A percentile compares a stretch with the other conserved stretches of the same genome.
Evolutionary conservation across 495 filamentous ascomycete genomes (phyloP).

Genomic region (Daldinia bambusicola): DNA sequence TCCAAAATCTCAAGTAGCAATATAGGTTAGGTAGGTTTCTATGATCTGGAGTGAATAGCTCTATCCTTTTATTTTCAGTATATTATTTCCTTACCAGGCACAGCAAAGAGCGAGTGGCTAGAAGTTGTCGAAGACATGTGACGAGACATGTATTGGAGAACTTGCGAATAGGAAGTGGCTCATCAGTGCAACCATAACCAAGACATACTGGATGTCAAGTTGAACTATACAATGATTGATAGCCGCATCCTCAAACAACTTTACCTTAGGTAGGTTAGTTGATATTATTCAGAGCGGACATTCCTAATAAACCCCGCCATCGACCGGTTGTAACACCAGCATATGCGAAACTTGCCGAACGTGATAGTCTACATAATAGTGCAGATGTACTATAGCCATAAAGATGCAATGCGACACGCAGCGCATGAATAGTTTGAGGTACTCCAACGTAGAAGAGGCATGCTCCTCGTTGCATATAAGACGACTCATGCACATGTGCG

Average conservation of each 20-base stretch:
- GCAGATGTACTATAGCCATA: conserved; percentile 23
- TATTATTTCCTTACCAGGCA: neutral
- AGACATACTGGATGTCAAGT: neutral
- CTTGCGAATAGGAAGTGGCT: neutral
- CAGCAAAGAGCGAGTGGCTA: neutral
- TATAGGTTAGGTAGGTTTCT: neutral
- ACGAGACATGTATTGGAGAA: conserved; percentile 4
- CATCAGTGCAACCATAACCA: neutral
- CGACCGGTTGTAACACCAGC: conserved; percentile 19
- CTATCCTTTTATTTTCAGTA: neutral
- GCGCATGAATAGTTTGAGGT: conserved; percentile 16
- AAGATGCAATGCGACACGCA: conserved; percentile 24
- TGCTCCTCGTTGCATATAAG: conserved; percentile 17
- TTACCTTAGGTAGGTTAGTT: neutral
- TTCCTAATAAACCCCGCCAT: conserved; percentile 5
- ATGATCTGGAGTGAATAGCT: neutral
- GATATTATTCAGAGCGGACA: neutral
- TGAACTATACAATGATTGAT: neutral
- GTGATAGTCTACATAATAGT: conserved; percentile 18
- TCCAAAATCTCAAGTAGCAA: neutral
- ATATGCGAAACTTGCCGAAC: conserved; percentile 32
- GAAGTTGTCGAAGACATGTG: conserved; percentile 8
- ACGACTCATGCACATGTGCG: conserved; percentile 12
- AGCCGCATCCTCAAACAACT: neutral
- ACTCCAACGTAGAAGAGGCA: conserved; percentile 12